Evolutionary conservation across 805 yeast genomes (phyloP), one percentile per base, ranked within the genome.

Genomic region (Metschnikowia rubicola): DNA sequence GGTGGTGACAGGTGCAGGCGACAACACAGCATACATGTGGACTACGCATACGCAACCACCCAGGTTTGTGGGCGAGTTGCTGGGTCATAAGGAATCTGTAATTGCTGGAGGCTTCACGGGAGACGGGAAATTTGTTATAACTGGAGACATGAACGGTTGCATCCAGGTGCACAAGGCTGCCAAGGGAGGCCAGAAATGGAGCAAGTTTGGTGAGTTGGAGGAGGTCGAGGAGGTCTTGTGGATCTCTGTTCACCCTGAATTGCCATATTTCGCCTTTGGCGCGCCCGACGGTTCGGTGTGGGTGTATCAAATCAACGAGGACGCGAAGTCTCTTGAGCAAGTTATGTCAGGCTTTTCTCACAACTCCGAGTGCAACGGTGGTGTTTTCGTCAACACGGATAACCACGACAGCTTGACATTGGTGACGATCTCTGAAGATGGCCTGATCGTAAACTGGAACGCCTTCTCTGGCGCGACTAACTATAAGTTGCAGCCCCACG

Each of bases 101-200:
- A 79, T 89, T 43, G 74, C 88, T 8, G 91, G 94, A 43, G 89
- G 83, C 0, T 94, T 94, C 67, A 83, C 96, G 1, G 67, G 73
- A 33, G 94, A 88, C 59, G 99, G 98, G 26, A 75, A 80, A 38
- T 90, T 73, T 59, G 72, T 88, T 37, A 76, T 94, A 10, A 86
- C 97, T 6, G 98, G 92, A 35, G 99, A 95, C 67, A 94, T 94
- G 99, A 83, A 83, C 45, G 98, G 99, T 44, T 81, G 81, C 58
- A 74, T 92, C 30, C 75, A 87, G 56, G 80, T 90, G 12, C 87
- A 84, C 71, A 79, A 81, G 61, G 71, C 91, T 7, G 65, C 76
- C 39, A 84, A 84, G 57, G 84, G 85, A 38, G 97, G 96, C 29
- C 89, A 91, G 63, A 79, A 80, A 47, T 92, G 98, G 98, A 75